phyloP scores from a whole-genome alignment of 2,329 filamentous ascomycete genomes.

The Xylariaceae sp. region DNA sequence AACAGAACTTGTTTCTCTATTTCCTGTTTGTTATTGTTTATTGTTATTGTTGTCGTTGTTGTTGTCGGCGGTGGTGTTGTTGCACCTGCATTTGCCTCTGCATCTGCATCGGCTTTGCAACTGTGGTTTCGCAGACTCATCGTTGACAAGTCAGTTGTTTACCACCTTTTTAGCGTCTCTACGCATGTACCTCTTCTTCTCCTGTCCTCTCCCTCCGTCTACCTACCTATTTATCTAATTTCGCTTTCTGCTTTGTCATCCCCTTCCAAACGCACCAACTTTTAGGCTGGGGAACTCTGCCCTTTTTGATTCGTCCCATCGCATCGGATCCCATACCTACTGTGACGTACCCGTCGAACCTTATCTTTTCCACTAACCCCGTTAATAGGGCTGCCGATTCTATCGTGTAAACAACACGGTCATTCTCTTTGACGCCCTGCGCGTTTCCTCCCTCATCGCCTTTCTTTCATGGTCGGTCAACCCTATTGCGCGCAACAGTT shows the following conservation, averaged over 20 bases:
- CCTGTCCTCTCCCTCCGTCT: background rate
- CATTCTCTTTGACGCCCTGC: background rate
- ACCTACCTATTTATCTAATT: background rate
- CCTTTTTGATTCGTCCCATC: conserved; percentile 7
- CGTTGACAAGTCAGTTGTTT: conserved; percentile 10
- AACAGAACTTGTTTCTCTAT: conserved; percentile 15
- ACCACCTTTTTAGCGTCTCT: background rate
- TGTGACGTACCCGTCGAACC: conserved; percentile 12
- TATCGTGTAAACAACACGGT: conserved; percentile 6
- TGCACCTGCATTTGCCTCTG: background rate
- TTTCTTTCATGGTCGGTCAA: conserved; percentile 31
- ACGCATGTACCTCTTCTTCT: background rate
- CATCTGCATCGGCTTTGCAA: background rate
- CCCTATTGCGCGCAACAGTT: conserved; percentile 32
- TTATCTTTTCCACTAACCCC: conserved; percentile 7
- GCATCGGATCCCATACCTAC: conserved; percentile 6
- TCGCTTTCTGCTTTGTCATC: background rate
- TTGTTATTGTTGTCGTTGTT: background rate
- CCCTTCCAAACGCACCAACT: background rate
- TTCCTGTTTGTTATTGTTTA: background rate
- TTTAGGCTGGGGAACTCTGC: background rate
- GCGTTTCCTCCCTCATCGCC: conserved; percentile 7
- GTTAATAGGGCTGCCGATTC: conserved; percentile 10
- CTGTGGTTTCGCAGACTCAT: conserved; percentile 5
- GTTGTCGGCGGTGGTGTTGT: background rate